A percentile compares a stretch with the other conserved stretches of the same genome.
phyloP scores from a whole-genome alignment of 495 filamentous ascomycete genomes.

The Tuber magnatum region DNA sequence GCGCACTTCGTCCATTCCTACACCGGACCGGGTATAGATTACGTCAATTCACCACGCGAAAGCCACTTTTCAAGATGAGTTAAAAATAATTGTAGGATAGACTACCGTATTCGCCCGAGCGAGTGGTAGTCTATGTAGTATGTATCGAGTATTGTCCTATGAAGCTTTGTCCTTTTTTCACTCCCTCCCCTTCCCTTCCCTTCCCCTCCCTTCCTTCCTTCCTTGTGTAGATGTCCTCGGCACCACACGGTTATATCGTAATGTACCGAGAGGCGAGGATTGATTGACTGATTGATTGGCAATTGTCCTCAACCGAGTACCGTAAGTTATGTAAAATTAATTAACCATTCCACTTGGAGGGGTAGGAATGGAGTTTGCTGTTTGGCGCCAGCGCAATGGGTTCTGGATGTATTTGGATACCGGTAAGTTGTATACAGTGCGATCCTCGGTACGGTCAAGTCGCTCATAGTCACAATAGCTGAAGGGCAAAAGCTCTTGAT shows the following conservation, averaged over 20 bases:
- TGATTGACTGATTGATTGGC: too few relatives aligned
- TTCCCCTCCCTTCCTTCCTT: background rate
- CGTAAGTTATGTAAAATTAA: background rate
- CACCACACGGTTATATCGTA: too few relatives aligned
- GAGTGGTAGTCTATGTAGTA: background rate
- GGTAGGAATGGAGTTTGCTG: background rate
- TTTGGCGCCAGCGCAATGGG: constrained; percentile 2
- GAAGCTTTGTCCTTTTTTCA: background rate
- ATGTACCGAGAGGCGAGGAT: too few relatives aligned
- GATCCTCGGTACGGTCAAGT: background rate
- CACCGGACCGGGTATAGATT: background rate
- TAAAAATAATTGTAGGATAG: background rate
- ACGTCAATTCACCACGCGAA: background rate
- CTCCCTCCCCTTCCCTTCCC: background rate
- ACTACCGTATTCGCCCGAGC: background rate
- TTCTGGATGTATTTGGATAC: background rate
- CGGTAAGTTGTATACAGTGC: background rate
- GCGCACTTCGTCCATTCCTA: background rate
- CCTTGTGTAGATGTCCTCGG: too few relatives aligned
- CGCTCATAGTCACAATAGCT: too few relatives aligned
- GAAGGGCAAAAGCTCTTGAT: too few relatives aligned
- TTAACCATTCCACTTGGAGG: background rate
- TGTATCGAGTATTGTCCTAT: background rate
- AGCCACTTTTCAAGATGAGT: background rate
- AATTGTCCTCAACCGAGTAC: too few relatives aligned